Percentiles rank a stretch among this genome's conserved stretches.
Evolutionary conservation across 139 green algal genomes (phyloP).

Genomic region (Chlorella sp.): DNA sequence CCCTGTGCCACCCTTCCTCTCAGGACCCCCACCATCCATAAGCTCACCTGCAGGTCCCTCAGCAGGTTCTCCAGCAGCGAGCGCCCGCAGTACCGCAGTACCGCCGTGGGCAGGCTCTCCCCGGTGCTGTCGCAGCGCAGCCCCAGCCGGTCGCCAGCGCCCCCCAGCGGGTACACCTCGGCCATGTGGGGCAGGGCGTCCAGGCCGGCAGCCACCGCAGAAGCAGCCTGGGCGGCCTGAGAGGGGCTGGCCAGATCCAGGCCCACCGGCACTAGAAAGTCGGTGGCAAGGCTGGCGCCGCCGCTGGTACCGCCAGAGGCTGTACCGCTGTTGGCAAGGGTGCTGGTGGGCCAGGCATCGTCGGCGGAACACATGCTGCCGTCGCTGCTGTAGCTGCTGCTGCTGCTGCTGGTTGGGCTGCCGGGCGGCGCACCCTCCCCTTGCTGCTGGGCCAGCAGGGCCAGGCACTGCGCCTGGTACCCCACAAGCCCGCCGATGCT

Average conservation of each 20-base stretch:
- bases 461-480: conserved; percentile 91
- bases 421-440: neutral
- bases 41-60: conserved; percentile 85
- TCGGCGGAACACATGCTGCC: neutral
- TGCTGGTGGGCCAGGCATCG: neutral
- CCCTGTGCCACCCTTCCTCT: neutral
- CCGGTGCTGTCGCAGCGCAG: conserved; percentile 87
- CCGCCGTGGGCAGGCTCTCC: conserved; percentile 89
- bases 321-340: neutral
- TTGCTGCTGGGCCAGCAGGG: conserved; percentile 65
- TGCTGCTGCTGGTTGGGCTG: neutral
- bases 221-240: conserved; percentile 43
- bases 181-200: conserved; percentile 83
- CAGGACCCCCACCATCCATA: too few relatives aligned
- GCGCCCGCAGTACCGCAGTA: conserved; percentile 94
- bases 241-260: conserved; percentile 69
- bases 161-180: conserved; percentile 96
- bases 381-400: neutral
- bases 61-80: conserved; percentile 92
- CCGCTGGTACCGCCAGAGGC: conserved; percentile 21
- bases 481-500: conserved; percentile 93
- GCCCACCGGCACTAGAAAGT: conserved; percentile 71
- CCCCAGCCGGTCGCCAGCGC: conserved; percentile 93
- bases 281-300: neutral
- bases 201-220: conserved; percentile 66